A percentile compares a stretch with the other conserved stretches of the same genome.
phyloP scores from a whole-genome alignment of 2,329 filamentous ascomycete genomes.

The Periconia digitata region DNA sequence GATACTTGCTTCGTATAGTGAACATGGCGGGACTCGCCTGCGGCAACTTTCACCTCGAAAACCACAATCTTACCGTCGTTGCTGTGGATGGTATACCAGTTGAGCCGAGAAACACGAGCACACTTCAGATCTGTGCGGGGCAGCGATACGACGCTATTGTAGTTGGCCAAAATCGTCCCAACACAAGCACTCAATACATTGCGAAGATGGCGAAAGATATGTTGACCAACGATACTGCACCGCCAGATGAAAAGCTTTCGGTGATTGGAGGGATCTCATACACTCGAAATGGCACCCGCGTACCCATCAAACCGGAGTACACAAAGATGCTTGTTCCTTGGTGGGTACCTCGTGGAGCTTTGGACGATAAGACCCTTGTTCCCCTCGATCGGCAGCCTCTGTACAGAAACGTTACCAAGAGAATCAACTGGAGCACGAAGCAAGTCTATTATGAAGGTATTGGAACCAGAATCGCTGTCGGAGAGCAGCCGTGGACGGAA shows the following conservation, averaged over 20 bases:
- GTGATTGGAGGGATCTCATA: conserved; percentile 20
- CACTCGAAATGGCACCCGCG: conserved; percentile 38
- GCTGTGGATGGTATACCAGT: conserved; percentile 30
- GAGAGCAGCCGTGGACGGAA: conserved; percentile 68
- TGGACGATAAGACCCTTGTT: conserved; percentile 72
- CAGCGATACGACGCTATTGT: conserved; percentile 34
- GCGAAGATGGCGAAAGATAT: conserved; percentile 52
- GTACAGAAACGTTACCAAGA: conserved; percentile 61
- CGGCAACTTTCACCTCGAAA: conserved; percentile 40
- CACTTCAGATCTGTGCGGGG: conserved; percentile 43
- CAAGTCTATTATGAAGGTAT: conserved; percentile 63
- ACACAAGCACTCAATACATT: conserved; percentile 60
- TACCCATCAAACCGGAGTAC: neutral
- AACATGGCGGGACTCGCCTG: conserved; percentile 69
- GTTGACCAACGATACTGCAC: conserved; percentile 47
- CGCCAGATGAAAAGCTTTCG: conserved; percentile 11
- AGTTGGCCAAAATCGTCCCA: conserved; percentile 13
- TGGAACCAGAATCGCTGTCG: conserved; percentile 50
- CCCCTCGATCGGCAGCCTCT: conserved; percentile 67
- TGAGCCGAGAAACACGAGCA: conserved; percentile 36
- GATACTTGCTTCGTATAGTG: conserved; percentile 70
- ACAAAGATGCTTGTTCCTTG: conserved; percentile 37
- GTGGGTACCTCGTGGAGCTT: conserved; percentile 54
- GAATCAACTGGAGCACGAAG: conserved; percentile 60
- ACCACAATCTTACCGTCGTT: conserved; percentile 11